Conservation (phyloP, 441 rosid species). For the Populus hybrid region DNA sequence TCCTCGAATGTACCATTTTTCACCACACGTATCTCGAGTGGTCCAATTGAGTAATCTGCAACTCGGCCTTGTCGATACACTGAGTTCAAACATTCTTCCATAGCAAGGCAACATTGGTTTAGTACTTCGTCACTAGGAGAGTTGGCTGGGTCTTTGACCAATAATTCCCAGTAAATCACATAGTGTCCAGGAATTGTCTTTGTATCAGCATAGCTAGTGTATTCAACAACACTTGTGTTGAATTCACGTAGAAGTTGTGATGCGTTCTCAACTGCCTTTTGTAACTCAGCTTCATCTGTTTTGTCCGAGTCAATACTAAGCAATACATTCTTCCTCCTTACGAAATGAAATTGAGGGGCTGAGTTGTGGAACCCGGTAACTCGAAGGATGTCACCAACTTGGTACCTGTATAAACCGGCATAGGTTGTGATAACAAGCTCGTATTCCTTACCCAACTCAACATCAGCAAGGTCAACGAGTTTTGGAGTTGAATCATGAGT, state of each 20-base stretch:
- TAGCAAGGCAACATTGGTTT: slow-evolving; percentile 62
- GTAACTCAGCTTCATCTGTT: slow-evolving; percentile 89
- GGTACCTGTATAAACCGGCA: slow-evolving; percentile 76
- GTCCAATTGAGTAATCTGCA: slow-evolving; percentile 71
- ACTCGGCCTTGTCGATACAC: slow-evolving; percentile 85
- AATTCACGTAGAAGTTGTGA: slow-evolving; percentile 42
- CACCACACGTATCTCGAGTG: slow-evolving; percentile 78
- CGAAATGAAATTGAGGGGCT: slow-evolving; percentile 84
- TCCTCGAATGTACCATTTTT: slow-evolving; percentile 85
- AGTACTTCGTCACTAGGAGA: slow-evolving; percentile 43
- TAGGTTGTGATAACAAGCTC: slow-evolving; percentile 87
- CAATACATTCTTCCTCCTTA: slow-evolving; percentile 73
- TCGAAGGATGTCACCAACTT: slow-evolving; percentile 86
- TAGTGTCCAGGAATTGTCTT: slow-evolving; percentile 86
- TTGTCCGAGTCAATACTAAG: slow-evolving; percentile 90
- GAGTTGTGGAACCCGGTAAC: slow-evolving; percentile 92
- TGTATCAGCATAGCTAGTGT: slow-evolving; percentile 86
- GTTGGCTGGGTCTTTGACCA: slow-evolving; percentile 43
- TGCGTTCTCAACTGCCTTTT: slow-evolving; percentile 69
- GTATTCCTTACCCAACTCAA: slow-evolving; percentile 78
- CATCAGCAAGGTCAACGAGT: slow-evolving; percentile 68
- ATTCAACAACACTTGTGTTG: slow-evolving; percentile 74
- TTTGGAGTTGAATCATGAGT: slow-evolving; percentile 33
- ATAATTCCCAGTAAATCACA: slow-evolving; percentile 77
- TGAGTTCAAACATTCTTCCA: slow-evolving; percentile 84